phyloP scores from a whole-genome alignment of 306 rosid species.

The Albizia julibrissin region DNA sequence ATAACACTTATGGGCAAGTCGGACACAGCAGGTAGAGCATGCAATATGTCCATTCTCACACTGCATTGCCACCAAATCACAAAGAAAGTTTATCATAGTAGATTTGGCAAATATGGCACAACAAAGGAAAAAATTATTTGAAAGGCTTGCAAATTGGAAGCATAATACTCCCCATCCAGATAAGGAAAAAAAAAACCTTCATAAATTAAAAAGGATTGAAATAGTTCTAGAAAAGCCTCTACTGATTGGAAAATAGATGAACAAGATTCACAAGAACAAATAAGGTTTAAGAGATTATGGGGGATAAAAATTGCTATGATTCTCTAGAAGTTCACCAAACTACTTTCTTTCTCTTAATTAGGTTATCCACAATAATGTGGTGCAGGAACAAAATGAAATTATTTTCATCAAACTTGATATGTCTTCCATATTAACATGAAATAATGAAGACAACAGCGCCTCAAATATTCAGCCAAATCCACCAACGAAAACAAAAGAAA shows the following conservation, averaged over 20 bases:
- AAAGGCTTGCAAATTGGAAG: neutral
- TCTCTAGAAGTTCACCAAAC: neutral
- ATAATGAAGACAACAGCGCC: neutral
- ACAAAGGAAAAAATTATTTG: neutral
- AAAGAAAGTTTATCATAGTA: conserved; percentile 4
- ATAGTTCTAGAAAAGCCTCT: neutral
- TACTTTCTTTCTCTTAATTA: neutral
- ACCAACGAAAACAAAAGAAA: neutral
- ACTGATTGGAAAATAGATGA: neutral
- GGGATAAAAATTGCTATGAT: neutral
- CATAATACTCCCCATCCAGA: neutral
- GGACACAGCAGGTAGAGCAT: conserved; percentile 64
- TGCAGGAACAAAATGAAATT: neutral
- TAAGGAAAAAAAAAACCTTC: neutral
- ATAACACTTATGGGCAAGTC: conserved; percentile 63
- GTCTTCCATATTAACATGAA: neutral
- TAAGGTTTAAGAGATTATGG: neutral
- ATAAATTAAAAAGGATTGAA: neutral
- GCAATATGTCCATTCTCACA: conserved; percentile 91
- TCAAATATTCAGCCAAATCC: neutral
- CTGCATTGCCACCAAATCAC: conserved; percentile 52
- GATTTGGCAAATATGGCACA: neutral
- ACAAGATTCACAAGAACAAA: neutral
- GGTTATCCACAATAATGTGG: neutral
- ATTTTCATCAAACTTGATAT: neutral